Evolutionary conservation across 139 green algal species (phyloP).

Genomic region (Monoraphidium neglectum): DNA sequence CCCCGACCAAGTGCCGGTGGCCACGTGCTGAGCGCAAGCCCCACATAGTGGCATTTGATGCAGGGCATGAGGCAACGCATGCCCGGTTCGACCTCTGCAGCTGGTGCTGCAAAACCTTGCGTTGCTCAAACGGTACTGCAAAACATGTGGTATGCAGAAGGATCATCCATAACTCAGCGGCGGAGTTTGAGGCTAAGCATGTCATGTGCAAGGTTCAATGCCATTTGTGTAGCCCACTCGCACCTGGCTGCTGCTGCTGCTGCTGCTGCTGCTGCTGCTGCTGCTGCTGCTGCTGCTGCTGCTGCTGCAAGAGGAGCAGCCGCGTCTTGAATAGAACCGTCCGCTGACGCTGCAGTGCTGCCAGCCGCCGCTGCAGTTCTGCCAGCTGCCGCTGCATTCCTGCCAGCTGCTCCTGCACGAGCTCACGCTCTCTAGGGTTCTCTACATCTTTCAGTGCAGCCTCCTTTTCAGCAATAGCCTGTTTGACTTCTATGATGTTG

Average conservation of each 20-base stretch:
- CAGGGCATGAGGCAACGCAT: too few relatives aligned
- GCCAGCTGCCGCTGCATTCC: not conserved
- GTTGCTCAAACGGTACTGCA: too few relatives aligned
- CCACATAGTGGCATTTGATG: too few relatives aligned
- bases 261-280: conserved; percentile 8
- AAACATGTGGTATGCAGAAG: not conserved
- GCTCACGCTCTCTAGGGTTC: not conserved
- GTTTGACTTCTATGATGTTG: too few relatives aligned
- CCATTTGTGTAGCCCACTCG: not conserved
- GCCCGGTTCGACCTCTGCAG: not conserved
- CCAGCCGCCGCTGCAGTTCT: not conserved
- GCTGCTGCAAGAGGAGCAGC: too few relatives aligned
- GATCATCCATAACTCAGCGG: not conserved
- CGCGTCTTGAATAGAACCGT: not conserved
- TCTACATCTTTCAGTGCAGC: not conserved
- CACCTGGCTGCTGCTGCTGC: not conserved
- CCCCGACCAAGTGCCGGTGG: too few relatives aligned
- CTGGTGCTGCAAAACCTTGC: not conserved
- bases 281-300: not conserved
- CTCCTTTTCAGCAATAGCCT: conserved; percentile 6
- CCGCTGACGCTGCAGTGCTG: not conserved
- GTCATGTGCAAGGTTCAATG: not conserved
- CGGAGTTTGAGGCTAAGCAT: not conserved
- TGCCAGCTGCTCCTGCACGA: not conserved
- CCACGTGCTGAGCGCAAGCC: too few relatives aligned